Conservation (phyloP, 495 filamentous ascomycete species). For the Pseudomonodictys pantanalensis region DNA sequence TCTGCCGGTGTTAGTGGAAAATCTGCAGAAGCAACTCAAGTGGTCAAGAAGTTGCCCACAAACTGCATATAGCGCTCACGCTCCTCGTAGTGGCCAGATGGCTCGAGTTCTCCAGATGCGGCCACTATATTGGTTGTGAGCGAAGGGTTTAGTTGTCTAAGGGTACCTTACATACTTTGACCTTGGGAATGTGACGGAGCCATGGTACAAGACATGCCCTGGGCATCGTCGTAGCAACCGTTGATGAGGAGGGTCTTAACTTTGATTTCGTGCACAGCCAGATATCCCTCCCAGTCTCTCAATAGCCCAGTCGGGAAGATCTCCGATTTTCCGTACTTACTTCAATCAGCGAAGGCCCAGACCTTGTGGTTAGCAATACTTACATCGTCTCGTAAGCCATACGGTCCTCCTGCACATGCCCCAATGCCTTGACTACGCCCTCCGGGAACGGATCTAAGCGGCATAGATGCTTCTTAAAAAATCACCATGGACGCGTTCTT, state of each 20-base stretch:
- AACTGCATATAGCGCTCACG: slow-evolving; percentile 34
- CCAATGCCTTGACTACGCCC: slow-evolving; percentile 35
- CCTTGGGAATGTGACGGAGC: slow-evolving; percentile 44
- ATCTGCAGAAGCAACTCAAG: not conserved
- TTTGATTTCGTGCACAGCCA: slow-evolving; percentile 38
- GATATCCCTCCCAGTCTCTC: slow-evolving; percentile 44
- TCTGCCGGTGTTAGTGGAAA: no score
- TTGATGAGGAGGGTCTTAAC: slow-evolving; percentile 49
- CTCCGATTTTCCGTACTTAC: no score
- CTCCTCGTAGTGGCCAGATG: slow-evolving; percentile 49
- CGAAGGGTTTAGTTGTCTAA: no score
- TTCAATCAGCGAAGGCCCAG: no score
- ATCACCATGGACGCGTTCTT: slow-evolving; percentile 44
- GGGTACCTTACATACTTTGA: no score
- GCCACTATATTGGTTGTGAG: no score
- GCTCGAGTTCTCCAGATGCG: slow-evolving; percentile 43
- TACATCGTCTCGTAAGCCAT: slow-evolving; percentile 49
- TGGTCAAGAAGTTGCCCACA: slow-evolving; percentile 24
- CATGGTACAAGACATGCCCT: slow-evolving; percentile 47
- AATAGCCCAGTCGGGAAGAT: slow-evolving; percentile 46
- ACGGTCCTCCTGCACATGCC: slow-evolving; percentile 42
- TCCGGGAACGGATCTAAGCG: slow-evolving; percentile 41
- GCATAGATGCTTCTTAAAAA: slow-evolving; percentile 46
- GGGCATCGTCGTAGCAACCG: slow-evolving; percentile 49
- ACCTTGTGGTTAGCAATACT: slow-evolving; percentile 33